Conservation (phyloP, 179 eudicot species). For the Nepenthes alata region DNA sequence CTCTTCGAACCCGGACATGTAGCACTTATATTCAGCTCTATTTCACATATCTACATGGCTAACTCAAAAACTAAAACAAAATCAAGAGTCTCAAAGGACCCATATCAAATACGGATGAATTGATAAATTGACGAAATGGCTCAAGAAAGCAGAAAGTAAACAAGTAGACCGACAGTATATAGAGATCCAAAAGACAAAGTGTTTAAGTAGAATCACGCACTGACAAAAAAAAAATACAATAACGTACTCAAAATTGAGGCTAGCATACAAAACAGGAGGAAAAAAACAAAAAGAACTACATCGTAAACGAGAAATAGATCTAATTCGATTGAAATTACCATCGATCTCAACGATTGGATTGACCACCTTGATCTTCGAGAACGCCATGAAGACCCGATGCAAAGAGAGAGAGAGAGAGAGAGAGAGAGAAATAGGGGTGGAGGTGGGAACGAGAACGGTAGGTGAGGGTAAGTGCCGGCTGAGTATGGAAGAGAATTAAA, state of each 20-base stretch:
- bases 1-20: too few relatives aligned
- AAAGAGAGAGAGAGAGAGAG: slow-evolving; percentile 1
- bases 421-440: neutral
- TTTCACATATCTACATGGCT: slow-evolving; percentile 3
- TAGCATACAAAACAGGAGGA: neutral
- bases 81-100: neutral
- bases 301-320: neutral
- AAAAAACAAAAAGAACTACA: neutral
- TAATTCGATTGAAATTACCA: slow-evolving; percentile 25
- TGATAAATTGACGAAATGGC: neutral
- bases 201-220: neutral
- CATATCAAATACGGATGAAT: too few relatives aligned
- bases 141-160: neutral
- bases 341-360: slow-evolving; percentile 94
- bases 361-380: slow-evolving; percentile 70
- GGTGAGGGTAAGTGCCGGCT: too few relatives aligned
- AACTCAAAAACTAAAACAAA: neutral
- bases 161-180: neutral
- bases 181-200: too few relatives aligned
- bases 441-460: too few relatives aligned
- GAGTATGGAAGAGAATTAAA: too few relatives aligned
- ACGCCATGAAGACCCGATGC: slow-evolving; percentile 35
- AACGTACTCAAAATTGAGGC: neutral
- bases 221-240: neutral
- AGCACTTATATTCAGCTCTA: neutral